phyloP scores from a whole-genome alignment of 1,139 yeast species.

The Debaryomyces singareniensis region DNA sequence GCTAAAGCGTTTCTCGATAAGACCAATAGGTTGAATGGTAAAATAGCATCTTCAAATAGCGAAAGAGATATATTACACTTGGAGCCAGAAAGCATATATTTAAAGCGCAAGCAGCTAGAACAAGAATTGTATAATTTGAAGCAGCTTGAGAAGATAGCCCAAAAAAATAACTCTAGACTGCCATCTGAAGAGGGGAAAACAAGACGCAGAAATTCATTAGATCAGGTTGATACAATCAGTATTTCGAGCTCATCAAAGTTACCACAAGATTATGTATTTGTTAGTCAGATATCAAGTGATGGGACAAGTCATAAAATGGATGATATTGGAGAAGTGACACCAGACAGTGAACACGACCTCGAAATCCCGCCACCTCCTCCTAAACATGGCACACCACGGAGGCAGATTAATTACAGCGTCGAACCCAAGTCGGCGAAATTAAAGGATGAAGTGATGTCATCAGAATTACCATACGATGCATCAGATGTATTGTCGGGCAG shows the following conservation, averaged over 20 bases:
- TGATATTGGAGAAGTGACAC: too few species aligned
- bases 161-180: too few species aligned
- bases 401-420: slow-evolving; percentile 3
- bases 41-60: background rate
- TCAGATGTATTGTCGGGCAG: slow-evolving; percentile 33
- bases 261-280: too few species aligned
- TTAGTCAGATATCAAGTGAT: too few species aligned
- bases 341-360: too few species aligned
- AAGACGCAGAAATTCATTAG: too few species aligned
- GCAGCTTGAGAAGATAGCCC: slow-evolving; percentile 1
- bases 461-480: slow-evolving; percentile 29
- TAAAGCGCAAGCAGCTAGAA: background rate
- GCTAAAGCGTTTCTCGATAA: background rate
- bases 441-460: slow-evolving; percentile 2
- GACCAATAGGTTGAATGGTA: background rate
- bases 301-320: too few species aligned
- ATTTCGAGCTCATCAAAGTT: too few species aligned
- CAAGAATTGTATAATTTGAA: background rate
- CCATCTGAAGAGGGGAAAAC: too few species aligned
- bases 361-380: slow-evolving; percentile 58
- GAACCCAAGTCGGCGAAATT: slow-evolving; percentile 1
- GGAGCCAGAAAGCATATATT: background rate
- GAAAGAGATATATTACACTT: background rate
- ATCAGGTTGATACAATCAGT: too few species aligned
- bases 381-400: slow-evolving; percentile 19